These are phyloP conservation scores for Xerocomus amazonicus DNA, from an alignment of 1,284 basidiomycete genomes.

Conservation along the genomic window DNA sequence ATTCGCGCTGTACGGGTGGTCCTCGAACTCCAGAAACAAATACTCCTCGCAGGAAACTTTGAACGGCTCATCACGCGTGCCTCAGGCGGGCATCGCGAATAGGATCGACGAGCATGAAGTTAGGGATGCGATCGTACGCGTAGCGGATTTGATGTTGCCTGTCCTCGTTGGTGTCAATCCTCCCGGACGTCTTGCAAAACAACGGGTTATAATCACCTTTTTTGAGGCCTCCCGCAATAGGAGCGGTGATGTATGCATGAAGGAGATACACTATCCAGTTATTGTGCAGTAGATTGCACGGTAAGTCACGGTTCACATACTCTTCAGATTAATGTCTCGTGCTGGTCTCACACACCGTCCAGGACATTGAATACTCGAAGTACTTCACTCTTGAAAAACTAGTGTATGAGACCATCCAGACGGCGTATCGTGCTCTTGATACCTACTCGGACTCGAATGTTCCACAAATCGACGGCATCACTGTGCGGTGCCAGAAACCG, in stretches of 20 bases:
- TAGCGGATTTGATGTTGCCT: conserved; percentile 40
- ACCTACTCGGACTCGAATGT: neutral
- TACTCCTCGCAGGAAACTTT: conserved; percentile 38
- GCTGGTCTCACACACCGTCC: neutral
- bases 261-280: conserved; percentile 33
- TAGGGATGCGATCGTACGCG: conserved; percentile 29
- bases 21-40: conserved; percentile 39
- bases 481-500: conserved; percentile 47
- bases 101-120: neutral
- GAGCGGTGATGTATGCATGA: neutral
- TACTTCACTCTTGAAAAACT: conserved; percentile 52
- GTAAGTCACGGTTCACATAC: conserved; percentile 20
- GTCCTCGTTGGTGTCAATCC: conserved; percentile 53
- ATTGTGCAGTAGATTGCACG: conserved; percentile 33
- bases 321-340: neutral
- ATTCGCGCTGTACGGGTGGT: conserved; percentile 36
- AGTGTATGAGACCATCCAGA: conserved; percentile 38
- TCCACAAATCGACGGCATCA: conserved; percentile 33
- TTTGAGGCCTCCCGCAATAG: conserved; percentile 22
- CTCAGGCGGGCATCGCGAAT: neutral
- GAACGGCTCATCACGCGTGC: conserved; percentile 14
- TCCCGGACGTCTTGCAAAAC: conserved; percentile 47
- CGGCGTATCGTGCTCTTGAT: conserved; percentile 34
- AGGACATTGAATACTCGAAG: conserved; percentile 41
- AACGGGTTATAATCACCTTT: conserved; percentile 44